Percentiles rank a stretch among this genome's conserved stretches.
Conservation (phyloP, 1,284 basidiomycete genomes). For the Naganishia liquefaciens region DNA sequence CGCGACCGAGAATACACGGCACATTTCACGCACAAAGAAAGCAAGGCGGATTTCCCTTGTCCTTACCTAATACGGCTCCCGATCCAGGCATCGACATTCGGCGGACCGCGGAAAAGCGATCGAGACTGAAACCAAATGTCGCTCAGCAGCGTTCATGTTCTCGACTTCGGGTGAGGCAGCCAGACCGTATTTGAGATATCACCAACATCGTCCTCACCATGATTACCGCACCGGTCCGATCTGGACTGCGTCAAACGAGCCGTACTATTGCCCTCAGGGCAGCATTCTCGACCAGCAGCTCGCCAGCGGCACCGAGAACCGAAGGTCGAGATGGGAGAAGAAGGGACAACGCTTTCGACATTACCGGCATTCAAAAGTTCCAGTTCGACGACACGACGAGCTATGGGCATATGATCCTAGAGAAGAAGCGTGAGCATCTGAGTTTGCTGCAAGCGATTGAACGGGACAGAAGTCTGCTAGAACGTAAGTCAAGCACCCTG, state of each 20-base stretch:
- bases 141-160: background rate
- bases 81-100: too few relatives aligned
- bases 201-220: background rate
- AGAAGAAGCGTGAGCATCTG: constrained; percentile 68
- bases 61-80: constrained; percentile 8
- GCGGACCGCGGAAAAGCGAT: constrained; percentile 16
- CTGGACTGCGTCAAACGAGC: background rate
- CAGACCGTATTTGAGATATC: background rate
- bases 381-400: constrained; percentile 64
- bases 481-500: constrained; percentile 61
- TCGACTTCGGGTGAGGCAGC: background rate
- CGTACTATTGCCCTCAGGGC: background rate
- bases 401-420: constrained; percentile 67
- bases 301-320: constrained; percentile 15
- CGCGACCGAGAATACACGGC: background rate
- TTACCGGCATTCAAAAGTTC: constrained; percentile 53
- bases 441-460: constrained; percentile 78
- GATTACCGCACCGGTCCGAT: background rate
- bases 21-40: constrained; percentile 2
- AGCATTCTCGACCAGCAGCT: constrained; percentile 13
- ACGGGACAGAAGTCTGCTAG: constrained; percentile 76
- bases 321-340: constrained; percentile 16
- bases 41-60: background rate
- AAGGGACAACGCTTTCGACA: constrained; percentile 42
- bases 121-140: constrained; percentile 14